Conservation (phyloP, 331 rosid genomes). For the Dryas integrifolia region DNA sequence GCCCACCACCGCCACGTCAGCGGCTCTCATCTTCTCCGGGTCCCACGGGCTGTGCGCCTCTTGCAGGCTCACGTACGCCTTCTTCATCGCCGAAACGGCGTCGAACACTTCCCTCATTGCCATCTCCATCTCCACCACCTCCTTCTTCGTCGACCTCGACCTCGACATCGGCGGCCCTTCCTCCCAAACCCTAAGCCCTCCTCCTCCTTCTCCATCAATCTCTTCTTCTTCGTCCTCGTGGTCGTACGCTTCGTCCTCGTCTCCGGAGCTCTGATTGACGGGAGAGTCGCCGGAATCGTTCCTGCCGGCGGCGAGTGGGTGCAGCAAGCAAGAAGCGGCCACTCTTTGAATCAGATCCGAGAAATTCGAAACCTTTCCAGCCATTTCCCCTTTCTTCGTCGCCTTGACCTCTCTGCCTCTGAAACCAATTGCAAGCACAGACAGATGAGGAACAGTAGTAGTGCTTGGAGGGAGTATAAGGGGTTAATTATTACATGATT, state of each 20-base stretch:
- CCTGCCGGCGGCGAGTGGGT: slow-evolving; percentile 63
- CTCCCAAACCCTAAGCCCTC: slow-evolving; percentile 19
- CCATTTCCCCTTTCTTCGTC: slow-evolving; percentile 51
- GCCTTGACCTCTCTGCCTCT: slow-evolving; percentile 5
- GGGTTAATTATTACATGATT: no score
- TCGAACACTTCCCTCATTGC: slow-evolving; percentile 76
- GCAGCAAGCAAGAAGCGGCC: slow-evolving; percentile 81
- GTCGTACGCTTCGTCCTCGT: slow-evolving; percentile 20
- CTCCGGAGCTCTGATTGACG: slow-evolving; percentile 14
- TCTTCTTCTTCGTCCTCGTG: slow-evolving; percentile 27
- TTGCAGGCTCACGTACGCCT: slow-evolving; percentile 65
- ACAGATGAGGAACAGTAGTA: background rate
- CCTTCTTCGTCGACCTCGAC: slow-evolving; percentile 7
- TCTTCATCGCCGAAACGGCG: slow-evolving; percentile 73
- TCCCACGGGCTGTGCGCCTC: slow-evolving; percentile 96
- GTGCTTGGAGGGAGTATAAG: background rate
- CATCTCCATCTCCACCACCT: slow-evolving; percentile 60
- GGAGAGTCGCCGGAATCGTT: slow-evolving; percentile 22
- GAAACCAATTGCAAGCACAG: slow-evolving; percentile 5
- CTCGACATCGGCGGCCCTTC: slow-evolving; percentile 6
- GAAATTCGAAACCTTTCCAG: slow-evolving; percentile 74
- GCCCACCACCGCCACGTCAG: slow-evolving; percentile 77
- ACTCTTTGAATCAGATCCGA: slow-evolving; percentile 93
- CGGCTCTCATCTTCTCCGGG: slow-evolving; percentile 68
- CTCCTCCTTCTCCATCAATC: background rate